phyloP scores from a whole-genome alignment of 2,329 filamentous ascomycete species.

The Arthrobotrys entomopaga region DNA sequence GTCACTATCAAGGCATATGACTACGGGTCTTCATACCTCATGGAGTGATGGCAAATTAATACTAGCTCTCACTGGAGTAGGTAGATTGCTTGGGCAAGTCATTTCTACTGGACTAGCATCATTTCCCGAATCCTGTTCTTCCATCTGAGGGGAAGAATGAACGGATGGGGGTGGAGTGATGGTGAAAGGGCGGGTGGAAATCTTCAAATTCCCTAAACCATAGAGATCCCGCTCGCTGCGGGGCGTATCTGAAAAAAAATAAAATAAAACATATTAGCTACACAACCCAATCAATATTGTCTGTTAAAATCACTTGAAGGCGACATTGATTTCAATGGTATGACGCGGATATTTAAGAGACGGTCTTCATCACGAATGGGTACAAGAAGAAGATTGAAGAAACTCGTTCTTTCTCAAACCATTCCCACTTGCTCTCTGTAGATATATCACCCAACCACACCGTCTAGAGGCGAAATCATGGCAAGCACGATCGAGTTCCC shows the following conservation, averaged over 20 bases:
- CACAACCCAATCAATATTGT: conserved; percentile 4
- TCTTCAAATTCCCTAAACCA: conserved; percentile 48
- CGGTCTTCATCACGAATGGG: conserved; percentile 8
- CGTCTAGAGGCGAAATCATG: background rate
- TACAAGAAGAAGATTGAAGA: background rate
- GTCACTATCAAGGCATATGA: conserved; percentile 5
- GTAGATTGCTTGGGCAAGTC: conserved; percentile 28
- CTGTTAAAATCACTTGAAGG: conserved; percentile 6
- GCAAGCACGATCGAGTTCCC: background rate
- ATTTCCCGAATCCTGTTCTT: conserved; percentile 52
- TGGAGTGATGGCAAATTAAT: conserved; percentile 56
- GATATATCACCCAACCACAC: conserved; percentile 8
- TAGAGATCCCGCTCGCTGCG: conserved; percentile 52
- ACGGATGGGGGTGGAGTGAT: conserved; percentile 53
- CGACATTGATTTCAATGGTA: background rate
- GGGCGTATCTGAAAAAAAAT: conserved; percentile 45
- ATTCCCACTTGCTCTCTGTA: conserved; percentile 25
- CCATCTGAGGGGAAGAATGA: conserved; percentile 54
- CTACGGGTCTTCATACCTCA: conserved; percentile 54
- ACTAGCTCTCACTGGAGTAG: conserved; percentile 29
- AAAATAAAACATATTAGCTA: conserved; percentile 24
- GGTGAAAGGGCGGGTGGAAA: conserved; percentile 51
- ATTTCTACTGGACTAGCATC: conserved; percentile 53
- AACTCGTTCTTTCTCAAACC: no score
- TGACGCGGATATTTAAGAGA: background rate